A percentile compares a stretch with the other conserved stretches of the same genome.
Conservation (phyloP, 305 asterid genomes). For the Solanum hybrid region DNA sequence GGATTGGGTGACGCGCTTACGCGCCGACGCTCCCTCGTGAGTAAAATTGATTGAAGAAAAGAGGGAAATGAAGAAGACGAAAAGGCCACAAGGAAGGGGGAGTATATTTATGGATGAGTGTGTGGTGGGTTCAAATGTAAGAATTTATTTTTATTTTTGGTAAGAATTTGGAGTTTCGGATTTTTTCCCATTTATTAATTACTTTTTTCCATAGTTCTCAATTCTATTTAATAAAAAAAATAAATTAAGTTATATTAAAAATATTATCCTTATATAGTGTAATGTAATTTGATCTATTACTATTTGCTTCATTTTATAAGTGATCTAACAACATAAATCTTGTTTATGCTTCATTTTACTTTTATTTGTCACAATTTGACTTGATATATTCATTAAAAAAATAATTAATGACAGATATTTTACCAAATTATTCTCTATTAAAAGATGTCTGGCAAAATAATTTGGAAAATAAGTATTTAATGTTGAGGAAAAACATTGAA, state of each 20-base stretch:
- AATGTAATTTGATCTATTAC: background rate
- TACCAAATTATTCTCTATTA: no score
- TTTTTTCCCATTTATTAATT: background rate
- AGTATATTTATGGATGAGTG: slow-evolving; percentile 22
- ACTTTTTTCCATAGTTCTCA: background rate
- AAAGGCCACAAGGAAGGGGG: slow-evolving; percentile 8
- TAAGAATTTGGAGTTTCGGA: background rate
- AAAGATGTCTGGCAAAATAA: no score
- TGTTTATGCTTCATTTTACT: background rate
- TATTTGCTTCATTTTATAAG: background rate
- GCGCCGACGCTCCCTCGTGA: slow-evolving; percentile 53
- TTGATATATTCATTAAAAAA: no score
- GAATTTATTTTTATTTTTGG: slow-evolving; percentile 2
- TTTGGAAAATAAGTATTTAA: no score
- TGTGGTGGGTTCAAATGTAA: slow-evolving; percentile 8
- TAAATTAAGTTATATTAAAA: background rate
- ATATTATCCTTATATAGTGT: background rate
- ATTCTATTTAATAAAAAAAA: background rate
- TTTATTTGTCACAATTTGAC: no score
- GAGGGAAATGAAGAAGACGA: background rate
- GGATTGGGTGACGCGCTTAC: background rate
- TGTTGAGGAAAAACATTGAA: no score
- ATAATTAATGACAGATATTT: no score
- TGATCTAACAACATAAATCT: background rate
- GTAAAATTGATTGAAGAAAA: background rate